Evolutionary conservation across 2,329 filamentous ascomycete genomes (phyloP).

Genomic region (Xylaria sp.): DNA sequence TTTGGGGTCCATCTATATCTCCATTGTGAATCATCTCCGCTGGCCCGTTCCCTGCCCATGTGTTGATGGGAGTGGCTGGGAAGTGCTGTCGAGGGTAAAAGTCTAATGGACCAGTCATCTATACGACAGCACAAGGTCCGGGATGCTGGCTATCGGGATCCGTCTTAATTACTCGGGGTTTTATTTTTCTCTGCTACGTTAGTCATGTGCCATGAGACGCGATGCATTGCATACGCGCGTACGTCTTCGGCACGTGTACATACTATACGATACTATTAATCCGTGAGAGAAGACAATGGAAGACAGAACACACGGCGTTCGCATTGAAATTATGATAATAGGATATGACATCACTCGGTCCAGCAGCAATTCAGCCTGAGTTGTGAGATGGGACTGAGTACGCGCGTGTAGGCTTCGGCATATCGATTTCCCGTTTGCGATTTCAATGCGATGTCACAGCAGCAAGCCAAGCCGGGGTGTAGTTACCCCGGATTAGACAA

Average conservation of each 20-base stretch:
- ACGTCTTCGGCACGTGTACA: slow-evolving; percentile 33
- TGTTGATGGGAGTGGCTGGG: slow-evolving; percentile 14
- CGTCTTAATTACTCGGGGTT: neutral
- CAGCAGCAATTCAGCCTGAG: slow-evolving; percentile 33
- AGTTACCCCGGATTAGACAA: too few relatives aligned
- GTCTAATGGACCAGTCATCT: neutral
- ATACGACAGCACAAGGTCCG: neutral
- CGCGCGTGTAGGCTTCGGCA: slow-evolving; percentile 19
- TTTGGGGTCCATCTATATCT: slow-evolving; percentile 3
- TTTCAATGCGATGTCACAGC: slow-evolving; percentile 4
- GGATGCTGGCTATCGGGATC: slow-evolving; percentile 10
- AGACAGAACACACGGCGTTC: slow-evolving; percentile 28
- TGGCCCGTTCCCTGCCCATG: neutral
- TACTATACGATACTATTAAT: neutral
- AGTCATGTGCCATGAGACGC: slow-evolving; percentile 19
- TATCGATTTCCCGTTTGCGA: slow-evolving; percentile 8
- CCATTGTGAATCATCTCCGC: neutral
- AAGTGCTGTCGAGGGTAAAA: neutral
- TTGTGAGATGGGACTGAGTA: slow-evolving; percentile 23
- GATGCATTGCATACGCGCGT: slow-evolving; percentile 32
- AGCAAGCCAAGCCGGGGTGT: neutral
- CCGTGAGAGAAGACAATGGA: neutral
- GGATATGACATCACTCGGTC: slow-evolving; percentile 21
- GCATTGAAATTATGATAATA: neutral
- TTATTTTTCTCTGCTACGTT: slow-evolving; percentile 12